A percentile compares a stretch with the other conserved stretches of the same genome.
Evolutionary conservation across 2,329 filamentous ascomycete species (phyloP).

Genomic region (Ophiostoma sp.): DNA sequence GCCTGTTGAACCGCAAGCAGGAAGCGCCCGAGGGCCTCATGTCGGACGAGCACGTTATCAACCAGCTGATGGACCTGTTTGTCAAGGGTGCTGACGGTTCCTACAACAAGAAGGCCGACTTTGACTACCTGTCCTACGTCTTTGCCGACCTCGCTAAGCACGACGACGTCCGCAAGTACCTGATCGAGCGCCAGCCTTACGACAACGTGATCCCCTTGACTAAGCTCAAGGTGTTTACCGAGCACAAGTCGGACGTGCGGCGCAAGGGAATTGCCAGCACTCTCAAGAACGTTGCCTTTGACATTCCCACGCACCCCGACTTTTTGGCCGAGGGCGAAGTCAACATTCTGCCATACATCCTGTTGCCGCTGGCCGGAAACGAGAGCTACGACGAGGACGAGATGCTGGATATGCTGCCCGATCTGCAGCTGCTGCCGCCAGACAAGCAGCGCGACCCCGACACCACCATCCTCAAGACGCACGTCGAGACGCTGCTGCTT

Average conservation of each 20-base stretch:
- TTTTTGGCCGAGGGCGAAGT: conserved; percentile 68
- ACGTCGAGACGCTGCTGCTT: conserved; percentile 81
- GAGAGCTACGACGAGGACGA: conserved; percentile 90
- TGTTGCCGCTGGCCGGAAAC: conserved; percentile 79
- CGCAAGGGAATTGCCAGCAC: conserved; percentile 92
- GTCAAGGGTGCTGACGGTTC: conserved; percentile 80
- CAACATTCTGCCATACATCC: conserved; percentile 79
- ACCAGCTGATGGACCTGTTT: conserved; percentile 92
- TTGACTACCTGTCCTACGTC: conserved; percentile 88
- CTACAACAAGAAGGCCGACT: conserved; percentile 81
- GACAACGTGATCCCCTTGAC: conserved; percentile 81
- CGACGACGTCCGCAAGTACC: conserved; percentile 66
- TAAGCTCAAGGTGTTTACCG: conserved; percentile 91
- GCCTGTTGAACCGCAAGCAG: conserved; percentile 63
- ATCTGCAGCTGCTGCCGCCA: conserved; percentile 80
- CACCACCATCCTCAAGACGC: conserved; percentile 69
- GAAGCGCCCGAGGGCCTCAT: conserved; percentile 63
- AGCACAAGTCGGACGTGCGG: conserved; percentile 76
- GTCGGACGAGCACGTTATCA: conserved; percentile 68
- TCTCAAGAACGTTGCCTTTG: conserved; percentile 91
- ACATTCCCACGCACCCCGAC: conserved; percentile 63
- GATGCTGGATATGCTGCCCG: conserved; percentile 76
- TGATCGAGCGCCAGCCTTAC: conserved; percentile 67
- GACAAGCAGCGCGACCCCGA: conserved; percentile 85
- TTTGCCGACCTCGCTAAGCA: conserved; percentile 91